These are phyloP conservation scores for Trichoderma hamatum DNA, from an alignment of 2,329 filamentous ascomycete genomes.

Conservation along the genomic window DNA sequence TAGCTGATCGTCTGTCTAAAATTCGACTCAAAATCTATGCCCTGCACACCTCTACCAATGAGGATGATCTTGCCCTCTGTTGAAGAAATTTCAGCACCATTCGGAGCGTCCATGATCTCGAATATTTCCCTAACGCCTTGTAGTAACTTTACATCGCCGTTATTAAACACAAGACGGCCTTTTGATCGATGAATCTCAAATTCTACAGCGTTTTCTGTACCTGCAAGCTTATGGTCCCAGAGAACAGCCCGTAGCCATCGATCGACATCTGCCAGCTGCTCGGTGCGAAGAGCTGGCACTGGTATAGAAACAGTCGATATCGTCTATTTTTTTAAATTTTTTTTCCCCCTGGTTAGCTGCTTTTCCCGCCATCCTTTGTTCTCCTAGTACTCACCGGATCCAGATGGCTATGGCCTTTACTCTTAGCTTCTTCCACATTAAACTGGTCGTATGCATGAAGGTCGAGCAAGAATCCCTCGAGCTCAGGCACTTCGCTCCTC, in stretches of 20 bases:
- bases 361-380: background rate
- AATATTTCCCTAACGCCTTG: constrained; percentile 95
- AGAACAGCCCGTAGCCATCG: constrained; percentile 80
- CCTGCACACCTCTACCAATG: constrained; percentile 60
- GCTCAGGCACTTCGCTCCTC: constrained; percentile 74
- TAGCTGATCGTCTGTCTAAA: constrained; percentile 38
- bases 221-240: constrained; percentile 74
- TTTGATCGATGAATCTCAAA: constrained; percentile 91
- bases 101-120: constrained; percentile 73
- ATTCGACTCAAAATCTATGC: constrained; percentile 56
- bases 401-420: constrained; percentile 85
- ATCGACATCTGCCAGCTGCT: constrained; percentile 69
- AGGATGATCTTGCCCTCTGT: constrained; percentile 62
- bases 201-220: constrained; percentile 38
- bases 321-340: constrained; percentile 58
- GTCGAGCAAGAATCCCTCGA: constrained; percentile 87
- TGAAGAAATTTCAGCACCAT: constrained; percentile 36
- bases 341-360: no score
- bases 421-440: constrained; percentile 68
- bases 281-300: constrained; percentile 60
- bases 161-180: constrained; percentile 68
- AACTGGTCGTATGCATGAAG: constrained; percentile 91
- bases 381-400: constrained; percentile 67
- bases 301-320: constrained; percentile 81
- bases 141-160: constrained; percentile 73